phyloP scores from a whole-genome alignment of 2,329 filamentous ascomycete species.

The Didymella lethalis region DNA sequence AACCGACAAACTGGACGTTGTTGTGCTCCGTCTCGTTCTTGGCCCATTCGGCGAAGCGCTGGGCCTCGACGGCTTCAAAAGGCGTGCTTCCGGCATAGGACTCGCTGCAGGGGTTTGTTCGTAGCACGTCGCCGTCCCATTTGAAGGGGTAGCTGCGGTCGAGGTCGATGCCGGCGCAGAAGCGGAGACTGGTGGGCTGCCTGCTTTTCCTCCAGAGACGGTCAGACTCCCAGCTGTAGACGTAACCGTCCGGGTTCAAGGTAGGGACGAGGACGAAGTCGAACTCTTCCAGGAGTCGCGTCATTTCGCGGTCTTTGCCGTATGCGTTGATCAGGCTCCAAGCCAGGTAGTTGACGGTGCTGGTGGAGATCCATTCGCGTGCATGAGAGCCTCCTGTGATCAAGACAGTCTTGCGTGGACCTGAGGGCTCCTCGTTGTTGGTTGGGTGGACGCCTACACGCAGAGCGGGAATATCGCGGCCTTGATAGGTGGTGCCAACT shows the following conservation, averaged over 20 bases:
- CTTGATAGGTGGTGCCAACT: slow-evolving; percentile 87
- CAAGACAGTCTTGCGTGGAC: slow-evolving; percentile 76
- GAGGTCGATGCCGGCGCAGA: slow-evolving; percentile 88
- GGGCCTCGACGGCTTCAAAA: slow-evolving; percentile 83
- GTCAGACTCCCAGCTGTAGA: slow-evolving; percentile 91
- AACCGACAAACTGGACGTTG: slow-evolving; percentile 79
- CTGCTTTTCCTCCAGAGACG: slow-evolving; percentile 95
- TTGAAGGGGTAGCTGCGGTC: slow-evolving; percentile 86
- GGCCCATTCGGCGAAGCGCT: slow-evolving; percentile 80
- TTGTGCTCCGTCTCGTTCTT: slow-evolving; percentile 75
- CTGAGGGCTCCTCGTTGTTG: slow-evolving; percentile 55
- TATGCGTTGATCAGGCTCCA: slow-evolving; percentile 88
- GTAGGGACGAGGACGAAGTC: slow-evolving; percentile 90
- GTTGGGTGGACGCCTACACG: slow-evolving; percentile 72
- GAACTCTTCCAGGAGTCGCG: slow-evolving; percentile 80
- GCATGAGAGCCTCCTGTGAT: slow-evolving; percentile 89
- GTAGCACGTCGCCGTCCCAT: slow-evolving; percentile 74
- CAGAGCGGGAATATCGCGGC: slow-evolving; percentile 83
- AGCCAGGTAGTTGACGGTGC: slow-evolving; percentile 88
- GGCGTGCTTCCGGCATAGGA: slow-evolving; percentile 84
- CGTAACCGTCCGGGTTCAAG: slow-evolving; percentile 91
- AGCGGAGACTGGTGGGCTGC: slow-evolving; percentile 80
- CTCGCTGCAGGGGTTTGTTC: slow-evolving; percentile 85
- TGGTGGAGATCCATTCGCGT: slow-evolving; percentile 94
- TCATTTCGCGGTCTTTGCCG: slow-evolving; percentile 74